phyloP scores from a whole-genome alignment of 1,139 yeast species.

The Suhomyces taliae region DNA sequence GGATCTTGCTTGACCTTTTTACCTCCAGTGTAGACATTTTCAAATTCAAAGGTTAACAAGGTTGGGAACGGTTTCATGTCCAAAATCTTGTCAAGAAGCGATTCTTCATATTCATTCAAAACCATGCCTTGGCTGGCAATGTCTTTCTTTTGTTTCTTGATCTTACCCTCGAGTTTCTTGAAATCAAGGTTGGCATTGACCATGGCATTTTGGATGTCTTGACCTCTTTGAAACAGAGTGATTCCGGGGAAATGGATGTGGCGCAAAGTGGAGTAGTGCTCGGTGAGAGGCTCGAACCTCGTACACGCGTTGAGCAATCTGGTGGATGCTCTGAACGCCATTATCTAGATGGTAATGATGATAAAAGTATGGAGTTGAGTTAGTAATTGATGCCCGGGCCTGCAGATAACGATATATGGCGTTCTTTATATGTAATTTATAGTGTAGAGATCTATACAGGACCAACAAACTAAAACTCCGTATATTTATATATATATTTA shows the following conservation, averaged over 20 bases:
- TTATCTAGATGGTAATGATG: not conserved
- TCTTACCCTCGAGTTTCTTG: slow-evolving; percentile 55
- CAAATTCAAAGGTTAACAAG: slow-evolving; percentile 75
- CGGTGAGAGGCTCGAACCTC: slow-evolving; percentile 33
- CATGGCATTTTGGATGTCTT: slow-evolving; percentile 58
- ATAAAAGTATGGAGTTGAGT: too few species aligned
- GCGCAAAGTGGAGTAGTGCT: slow-evolving; percentile 43
- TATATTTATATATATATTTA: too few species aligned
- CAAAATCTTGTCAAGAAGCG: slow-evolving; percentile 42
- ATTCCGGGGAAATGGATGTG: slow-evolving; percentile 64
- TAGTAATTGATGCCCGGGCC: too few species aligned
- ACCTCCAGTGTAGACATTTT: slow-evolving; percentile 88
- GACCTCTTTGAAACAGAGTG: slow-evolving; percentile 59
- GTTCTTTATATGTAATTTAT: too few species aligned
- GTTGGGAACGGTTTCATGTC: slow-evolving; percentile 62
- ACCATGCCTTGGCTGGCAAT: slow-evolving; percentile 41
- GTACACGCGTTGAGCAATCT: slow-evolving; percentile 13
- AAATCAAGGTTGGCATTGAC: slow-evolving; percentile 63
- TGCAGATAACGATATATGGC: too few species aligned
- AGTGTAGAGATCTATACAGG: too few species aligned
- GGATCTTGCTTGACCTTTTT: slow-evolving; percentile 64
- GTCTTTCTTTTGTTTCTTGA: slow-evolving; percentile 38
- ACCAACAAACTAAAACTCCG: too few species aligned
- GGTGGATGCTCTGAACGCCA: not conserved
- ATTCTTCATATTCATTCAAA: slow-evolving; percentile 47